A percentile compares a stretch with the other conserved stretches of the same genome.
Evolutionary conservation across 2,329 filamentous ascomycete genomes (phyloP).

Genomic region (Beauveria sp.): DNA sequence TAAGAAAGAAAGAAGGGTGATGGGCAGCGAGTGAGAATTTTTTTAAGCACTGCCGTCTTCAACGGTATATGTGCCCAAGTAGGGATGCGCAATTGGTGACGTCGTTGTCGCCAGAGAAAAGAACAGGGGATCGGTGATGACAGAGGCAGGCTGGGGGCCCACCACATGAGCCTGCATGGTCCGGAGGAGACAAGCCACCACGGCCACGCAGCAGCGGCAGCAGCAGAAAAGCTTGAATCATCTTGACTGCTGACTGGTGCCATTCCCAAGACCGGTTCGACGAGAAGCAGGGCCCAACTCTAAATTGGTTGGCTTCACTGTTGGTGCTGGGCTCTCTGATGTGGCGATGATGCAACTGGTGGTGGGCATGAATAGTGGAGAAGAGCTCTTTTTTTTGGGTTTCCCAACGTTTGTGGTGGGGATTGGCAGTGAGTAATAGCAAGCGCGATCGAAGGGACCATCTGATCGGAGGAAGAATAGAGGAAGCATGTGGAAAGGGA

Average conservation of each 20-base stretch:
- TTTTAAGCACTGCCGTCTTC: too few species aligned
- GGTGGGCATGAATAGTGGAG: background rate
- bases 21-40: background rate
- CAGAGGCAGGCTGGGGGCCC: background rate
- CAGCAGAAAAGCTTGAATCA: background rate
- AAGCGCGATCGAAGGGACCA: background rate
- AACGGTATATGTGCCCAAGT: too few species aligned
- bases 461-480: background rate
- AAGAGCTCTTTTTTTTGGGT: background rate
- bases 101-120: background rate
- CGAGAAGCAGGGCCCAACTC: background rate
- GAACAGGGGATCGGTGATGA: background rate
- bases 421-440: background rate
- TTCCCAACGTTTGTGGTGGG: background rate
- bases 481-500: conserved; percentile 9
- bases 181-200: too few species aligned
- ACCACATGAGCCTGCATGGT: background rate
- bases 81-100: background rate
- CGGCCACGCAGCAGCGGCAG: background rate
- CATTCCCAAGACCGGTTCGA: too few species aligned
- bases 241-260: too few species aligned
- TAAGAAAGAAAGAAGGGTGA: background rate
- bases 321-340: background rate
- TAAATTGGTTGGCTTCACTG: background rate
- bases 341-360: conserved; percentile 1